phyloP scores from a whole-genome alignment of 163 green algal species.

The Prototheca wickerhamii region DNA sequence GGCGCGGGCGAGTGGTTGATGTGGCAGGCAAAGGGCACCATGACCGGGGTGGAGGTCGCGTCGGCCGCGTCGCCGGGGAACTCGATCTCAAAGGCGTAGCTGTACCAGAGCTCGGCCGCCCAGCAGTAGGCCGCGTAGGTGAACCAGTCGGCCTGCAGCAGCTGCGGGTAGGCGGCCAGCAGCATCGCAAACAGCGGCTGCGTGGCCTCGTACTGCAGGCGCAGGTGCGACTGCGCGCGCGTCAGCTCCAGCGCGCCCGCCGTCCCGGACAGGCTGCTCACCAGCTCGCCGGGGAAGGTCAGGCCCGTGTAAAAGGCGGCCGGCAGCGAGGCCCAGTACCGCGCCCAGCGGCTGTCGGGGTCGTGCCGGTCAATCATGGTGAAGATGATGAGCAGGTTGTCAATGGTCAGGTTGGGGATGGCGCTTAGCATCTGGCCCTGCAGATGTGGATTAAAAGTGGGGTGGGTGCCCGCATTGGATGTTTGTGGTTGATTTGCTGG shows the following conservation, averaged over 20 bases:
- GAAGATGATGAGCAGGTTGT: constrained; percentile 38
- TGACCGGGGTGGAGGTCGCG: constrained; percentile 25
- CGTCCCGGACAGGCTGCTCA: constrained; percentile 14
- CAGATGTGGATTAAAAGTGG: neutral
- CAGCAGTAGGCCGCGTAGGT: constrained; percentile 44
- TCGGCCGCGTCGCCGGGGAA: constrained; percentile 2
- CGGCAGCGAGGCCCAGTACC: constrained; percentile 24
- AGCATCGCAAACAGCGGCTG: constrained; percentile 26
- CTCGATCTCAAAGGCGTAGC: constrained; percentile 27
- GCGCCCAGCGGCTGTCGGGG: constrained; percentile 16
- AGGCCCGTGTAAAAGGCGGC: constrained; percentile 27
- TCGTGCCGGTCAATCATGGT: constrained; percentile 30
- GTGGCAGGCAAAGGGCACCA: constrained; percentile 53
- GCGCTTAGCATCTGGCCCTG: constrained; percentile 28
- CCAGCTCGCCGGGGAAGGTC: constrained; percentile 17
- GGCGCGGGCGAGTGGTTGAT: constrained; percentile 61
- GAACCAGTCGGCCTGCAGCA: constrained; percentile 20
- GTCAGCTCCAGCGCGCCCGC: constrained; percentile 20
- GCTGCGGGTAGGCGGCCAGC: constrained; percentile 19
- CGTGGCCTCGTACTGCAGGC: constrained; percentile 11
- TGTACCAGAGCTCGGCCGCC: constrained; percentile 58
- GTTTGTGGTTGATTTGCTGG: neutral
- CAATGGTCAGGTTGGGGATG: constrained; percentile 17
- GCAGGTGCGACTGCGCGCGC: constrained; percentile 22
- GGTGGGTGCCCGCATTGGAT: neutral